Conservation (phyloP, 768 basidiomycete species). For the Suillus decipiens region DNA sequence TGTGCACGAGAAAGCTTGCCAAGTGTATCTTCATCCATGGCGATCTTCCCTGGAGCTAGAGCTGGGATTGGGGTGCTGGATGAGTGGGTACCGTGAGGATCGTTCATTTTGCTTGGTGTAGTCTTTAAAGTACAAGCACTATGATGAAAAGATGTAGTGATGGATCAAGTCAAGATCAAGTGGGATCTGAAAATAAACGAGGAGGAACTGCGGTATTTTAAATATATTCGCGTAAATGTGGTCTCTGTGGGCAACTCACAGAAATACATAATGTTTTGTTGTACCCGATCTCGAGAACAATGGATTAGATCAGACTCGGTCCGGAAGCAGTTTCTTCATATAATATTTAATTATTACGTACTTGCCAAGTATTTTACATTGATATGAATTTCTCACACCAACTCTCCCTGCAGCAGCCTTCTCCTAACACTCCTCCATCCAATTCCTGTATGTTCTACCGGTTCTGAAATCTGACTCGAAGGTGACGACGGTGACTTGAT, state of each 20-base stretch:
- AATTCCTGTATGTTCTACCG: too few relatives aligned
- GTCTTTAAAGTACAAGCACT: background rate
- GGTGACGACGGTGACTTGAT: too few relatives aligned
- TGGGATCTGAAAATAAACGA: background rate
- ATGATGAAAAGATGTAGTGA: background rate
- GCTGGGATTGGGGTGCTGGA: background rate
- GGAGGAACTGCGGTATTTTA: background rate
- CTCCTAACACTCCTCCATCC: too few relatives aligned
- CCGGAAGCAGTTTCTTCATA: too few relatives aligned
- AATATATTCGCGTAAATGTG: background rate
- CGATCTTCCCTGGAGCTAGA: background rate
- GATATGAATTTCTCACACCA: too few relatives aligned
- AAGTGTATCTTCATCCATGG: constrained; percentile 20
- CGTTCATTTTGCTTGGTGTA: background rate
- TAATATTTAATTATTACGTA: too few relatives aligned
- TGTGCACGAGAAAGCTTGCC: constrained; percentile 25
- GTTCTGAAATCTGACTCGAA: too few relatives aligned
- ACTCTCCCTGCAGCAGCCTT: too few relatives aligned
- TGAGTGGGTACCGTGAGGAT: background rate
- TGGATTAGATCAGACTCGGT: too few relatives aligned
- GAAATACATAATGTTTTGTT: too few relatives aligned
- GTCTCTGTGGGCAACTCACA: background rate
- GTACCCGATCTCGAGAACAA: too few relatives aligned
- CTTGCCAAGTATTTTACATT: too few relatives aligned
- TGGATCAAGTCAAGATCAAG: background rate